Base-by-base conservation (phyloP, 2,329 filamentous ascomycete genomes). In the Neofusicoccum kwambonambiense region DNA sequence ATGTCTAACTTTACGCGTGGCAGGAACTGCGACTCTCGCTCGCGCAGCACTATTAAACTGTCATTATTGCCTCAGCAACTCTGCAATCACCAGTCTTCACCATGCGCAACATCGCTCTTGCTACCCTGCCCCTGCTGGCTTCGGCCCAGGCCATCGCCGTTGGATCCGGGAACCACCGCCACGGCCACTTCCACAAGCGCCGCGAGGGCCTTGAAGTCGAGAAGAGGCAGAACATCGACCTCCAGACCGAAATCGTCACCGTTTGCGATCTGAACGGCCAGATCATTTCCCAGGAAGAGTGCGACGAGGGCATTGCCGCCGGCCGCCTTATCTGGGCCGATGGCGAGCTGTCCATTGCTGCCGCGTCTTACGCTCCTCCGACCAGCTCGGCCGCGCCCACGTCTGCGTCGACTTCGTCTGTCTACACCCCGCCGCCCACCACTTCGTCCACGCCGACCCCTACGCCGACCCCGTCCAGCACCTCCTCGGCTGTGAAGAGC, bases 261-360 rank as follows among this genome's bases (percentile, higher is more conserved):
- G 84, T 89, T 64, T 97, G 93, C 79, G 84, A 89, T 74, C 81
- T 93, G 62, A 86, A 90, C 67, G 89, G 89, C 67, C 71, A 87
- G 72, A 68, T 80, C 39, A 84, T 96, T 70, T 81, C 82, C 62
- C 78, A 84, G 66, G 78, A 84, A 0, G 85, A 92, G 66, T 92
- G 92, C 62, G 84, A 89, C 79, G 75, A 86, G 64, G 92, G 92
- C 68, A 84, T 98, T 70, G 79, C 84, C 65, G 85, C 89, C 67
- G 90, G 92, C 61, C 84, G 86, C 52, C 75, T 87, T 51, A 77
- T 82, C 66, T 95, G 87, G 80, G 58, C 67, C 47, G 47, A 66
- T 87, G 74, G 81, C 83, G 13, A 76, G 73, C 47, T 75, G 82
- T 81, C 80, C 6, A 76, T 77, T 22, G 67, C 77, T 6, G 65